Evolutionary conservation across 2,329 filamentous ascomycete species (phyloP), one percentile per base, ranked within the genome.

Genomic region (Lachnellula suecica): DNA sequence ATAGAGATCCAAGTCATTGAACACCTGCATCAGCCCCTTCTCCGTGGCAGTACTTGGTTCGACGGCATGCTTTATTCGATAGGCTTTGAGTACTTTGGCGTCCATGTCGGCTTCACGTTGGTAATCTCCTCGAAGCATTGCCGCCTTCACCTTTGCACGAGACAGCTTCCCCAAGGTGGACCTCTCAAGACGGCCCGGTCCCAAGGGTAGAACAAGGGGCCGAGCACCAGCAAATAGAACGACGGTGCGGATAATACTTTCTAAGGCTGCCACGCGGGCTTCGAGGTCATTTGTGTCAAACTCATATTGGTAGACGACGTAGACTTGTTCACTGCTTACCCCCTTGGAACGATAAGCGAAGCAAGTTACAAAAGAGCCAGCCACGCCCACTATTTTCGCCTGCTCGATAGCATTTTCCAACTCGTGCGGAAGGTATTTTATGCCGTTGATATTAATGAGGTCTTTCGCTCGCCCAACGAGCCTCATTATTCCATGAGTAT

Each of bases 371-470:
- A 58, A 72, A 0, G 53, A 61, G n/a, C 54, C 55, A 7, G 45
- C 34, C 2, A 65, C 23, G 4, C 58, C 49, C 37, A 63, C 15
- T 25, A 65, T 54, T 40, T 58, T 25, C 2, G 65, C 64, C 10
- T 69, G 50, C 37, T 76, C 70, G 2, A 78, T 55, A 0, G 67
- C 62, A 2, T 52, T 48, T 38, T 77, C 68, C 1, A 78, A 53
- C 19, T 73, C 71, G 1, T 62, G 35, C 0, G 70, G 63, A 22
- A 54, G 51, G 23, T 68, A 66, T 38, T 78, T 77, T 47, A 75
- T 64, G 1, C 73, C 74, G 51, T 78, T 78, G 56, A 78, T 67
- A 47, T 68, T 76, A 41, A 78, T 70, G 13, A 63, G 55, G 9
- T 77, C 75, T 53, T 75, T 76, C 9, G 44, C 38, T 9, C 72